These are phyloP conservation scores for Rosa persica DNA, from an alignment of 306 rosid species.

Conservation along the genomic window DNA sequence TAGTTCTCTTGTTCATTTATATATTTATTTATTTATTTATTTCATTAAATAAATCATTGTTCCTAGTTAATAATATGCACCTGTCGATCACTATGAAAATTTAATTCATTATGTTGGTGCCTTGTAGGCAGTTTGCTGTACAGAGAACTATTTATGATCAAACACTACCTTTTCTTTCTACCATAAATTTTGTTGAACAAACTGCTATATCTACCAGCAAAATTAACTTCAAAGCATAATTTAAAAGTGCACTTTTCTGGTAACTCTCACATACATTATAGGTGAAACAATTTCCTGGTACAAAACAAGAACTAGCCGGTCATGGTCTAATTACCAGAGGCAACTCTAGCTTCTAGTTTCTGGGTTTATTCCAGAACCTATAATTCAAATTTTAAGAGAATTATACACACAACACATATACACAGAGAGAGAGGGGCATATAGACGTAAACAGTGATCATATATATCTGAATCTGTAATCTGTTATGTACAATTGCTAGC, in stretches of 20 bases:
- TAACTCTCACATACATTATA: conserved; percentile 1
- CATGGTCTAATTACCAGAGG: not conserved
- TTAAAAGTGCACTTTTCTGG: not conserved
- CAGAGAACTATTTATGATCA: not conserved
- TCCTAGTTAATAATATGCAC: not conserved
- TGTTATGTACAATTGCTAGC: conserved; percentile 20
- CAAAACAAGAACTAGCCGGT: not conserved
- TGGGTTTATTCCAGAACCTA: conserved; percentile 11
- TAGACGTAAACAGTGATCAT: not conserved
- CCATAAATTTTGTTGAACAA: not conserved
- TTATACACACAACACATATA: not conserved
- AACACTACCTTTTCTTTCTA: not conserved
- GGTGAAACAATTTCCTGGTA: not conserved
- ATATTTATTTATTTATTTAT: not conserved
- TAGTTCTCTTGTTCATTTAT: not conserved
- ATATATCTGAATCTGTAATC: conserved; percentile 13
- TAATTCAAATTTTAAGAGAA: not conserved
- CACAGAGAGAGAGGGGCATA: not conserved
- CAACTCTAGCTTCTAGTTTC: not conserved
- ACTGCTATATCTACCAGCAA: not conserved
- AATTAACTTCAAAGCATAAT: not conserved
- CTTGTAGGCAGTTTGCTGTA: not conserved
- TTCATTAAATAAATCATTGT: not conserved
- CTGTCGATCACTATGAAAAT: not conserved
- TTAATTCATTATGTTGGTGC: not conserved